Conservation (phyloP, 2,329 filamentous ascomycete species). For the Paecilomyces sp. region DNA sequence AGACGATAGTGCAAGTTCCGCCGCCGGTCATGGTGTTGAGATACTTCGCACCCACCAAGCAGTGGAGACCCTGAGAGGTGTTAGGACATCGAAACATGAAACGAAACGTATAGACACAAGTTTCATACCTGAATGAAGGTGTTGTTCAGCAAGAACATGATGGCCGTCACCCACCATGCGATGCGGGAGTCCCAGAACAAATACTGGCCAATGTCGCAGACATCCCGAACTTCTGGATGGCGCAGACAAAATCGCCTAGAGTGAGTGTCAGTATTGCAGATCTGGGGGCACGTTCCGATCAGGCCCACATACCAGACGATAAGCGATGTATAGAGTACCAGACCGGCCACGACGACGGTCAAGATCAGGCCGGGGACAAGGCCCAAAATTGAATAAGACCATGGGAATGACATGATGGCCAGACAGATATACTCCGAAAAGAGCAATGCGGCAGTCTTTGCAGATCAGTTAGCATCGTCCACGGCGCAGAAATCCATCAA, state of each 20-base stretch:
- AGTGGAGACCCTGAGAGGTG: conserved; percentile 62
- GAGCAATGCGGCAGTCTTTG: conserved; percentile 72
- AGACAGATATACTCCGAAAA: conserved; percentile 96
- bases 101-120: background rate
- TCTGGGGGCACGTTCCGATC: conserved; percentile 7
- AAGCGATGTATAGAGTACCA: conserved; percentile 78
- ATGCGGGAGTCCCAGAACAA: conserved; percentile 79
- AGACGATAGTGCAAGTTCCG: conserved; percentile 69
- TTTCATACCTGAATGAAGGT: conserved; percentile 68
- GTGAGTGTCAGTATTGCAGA: conserved; percentile 18
- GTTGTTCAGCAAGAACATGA: conserved; percentile 93
- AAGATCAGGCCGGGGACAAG: conserved; percentile 80
- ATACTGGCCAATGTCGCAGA: conserved; percentile 93
- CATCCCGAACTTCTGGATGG: conserved; percentile 84
- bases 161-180: conserved; percentile 60
- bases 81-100: conserved; percentile 1
- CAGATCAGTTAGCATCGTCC: background rate
- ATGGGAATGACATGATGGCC: conserved; percentile 91
- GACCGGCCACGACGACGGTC: conserved; percentile 66
- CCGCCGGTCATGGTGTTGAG: conserved; percentile 78
- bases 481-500: background rate
- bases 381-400: conserved; percentile 81
- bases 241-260: conserved; percentile 80
- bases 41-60: conserved; percentile 77
- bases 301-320: conserved; percentile 48